These are phyloP conservation scores for Annulohypoxylon bovei DNA, from an alignment of 495 filamentous ascomycete species.

Conservation along the genomic window DNA sequence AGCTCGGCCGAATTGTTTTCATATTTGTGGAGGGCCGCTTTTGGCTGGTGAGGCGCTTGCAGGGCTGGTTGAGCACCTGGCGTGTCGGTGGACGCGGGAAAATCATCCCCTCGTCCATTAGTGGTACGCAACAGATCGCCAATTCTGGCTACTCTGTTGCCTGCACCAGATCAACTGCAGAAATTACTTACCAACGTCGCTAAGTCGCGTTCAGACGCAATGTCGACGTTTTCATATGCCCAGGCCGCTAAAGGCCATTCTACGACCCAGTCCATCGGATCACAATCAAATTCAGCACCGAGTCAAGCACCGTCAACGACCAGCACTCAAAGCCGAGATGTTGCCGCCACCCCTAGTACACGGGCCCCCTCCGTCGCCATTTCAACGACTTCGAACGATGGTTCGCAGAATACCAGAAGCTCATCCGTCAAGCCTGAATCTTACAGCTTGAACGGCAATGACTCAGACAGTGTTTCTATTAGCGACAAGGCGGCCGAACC, in stretches of 20 bases:
- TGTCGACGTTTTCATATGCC: slow-evolving; percentile 85
- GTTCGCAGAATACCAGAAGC: slow-evolving; percentile 43
- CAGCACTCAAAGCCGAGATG: slow-evolving; percentile 74
- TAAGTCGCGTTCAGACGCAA: slow-evolving; percentile 43
- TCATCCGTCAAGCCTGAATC: slow-evolving; percentile 45
- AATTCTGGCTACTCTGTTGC: slow-evolving; percentile 28
- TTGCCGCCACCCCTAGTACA: slow-evolving; percentile 59
- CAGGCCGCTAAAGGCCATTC: slow-evolving; percentile 85
- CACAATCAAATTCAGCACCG: slow-evolving; percentile 73
- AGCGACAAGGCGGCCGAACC: slow-evolving; percentile 30
- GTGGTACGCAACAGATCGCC: slow-evolving; percentile 42
- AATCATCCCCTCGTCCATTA: slow-evolving; percentile 39
- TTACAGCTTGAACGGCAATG: slow-evolving; percentile 26
- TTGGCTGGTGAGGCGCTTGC: slow-evolving; percentile 35
- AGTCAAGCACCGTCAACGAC: slow-evolving; percentile 73
- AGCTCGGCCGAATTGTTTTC: slow-evolving; percentile 28
- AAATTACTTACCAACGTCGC: slow-evolving; percentile 36
- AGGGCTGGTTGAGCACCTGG: slow-evolving; percentile 41
- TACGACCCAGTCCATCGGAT: slow-evolving; percentile 40
- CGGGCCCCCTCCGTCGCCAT: slow-evolving; percentile 51
- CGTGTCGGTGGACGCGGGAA: slow-evolving; percentile 45
- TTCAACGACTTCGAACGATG: slow-evolving; percentile 70
- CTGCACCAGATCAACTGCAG: slow-evolving; percentile 17
- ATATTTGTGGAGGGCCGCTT: slow-evolving; percentile 30
- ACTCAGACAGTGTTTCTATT: slow-evolving; percentile 25